phyloP scores from a whole-genome alignment of 805 yeast species.

The Torulaspora maleeae region DNA sequence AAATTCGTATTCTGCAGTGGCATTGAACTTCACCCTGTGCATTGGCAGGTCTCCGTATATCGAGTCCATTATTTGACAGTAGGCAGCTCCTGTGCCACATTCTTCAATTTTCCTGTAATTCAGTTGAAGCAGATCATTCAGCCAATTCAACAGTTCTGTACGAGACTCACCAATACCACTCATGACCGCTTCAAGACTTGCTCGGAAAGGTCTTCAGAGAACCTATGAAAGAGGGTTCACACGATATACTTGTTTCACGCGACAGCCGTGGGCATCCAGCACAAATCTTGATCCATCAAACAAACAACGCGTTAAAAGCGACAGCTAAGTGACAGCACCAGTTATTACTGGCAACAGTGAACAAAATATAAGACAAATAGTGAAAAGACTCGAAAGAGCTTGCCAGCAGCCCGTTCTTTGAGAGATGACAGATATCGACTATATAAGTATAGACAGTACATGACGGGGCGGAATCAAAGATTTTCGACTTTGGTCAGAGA shows the following conservation, averaged over 20 bases:
- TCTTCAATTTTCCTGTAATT: constrained; percentile 78
- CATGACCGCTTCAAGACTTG: background rate
- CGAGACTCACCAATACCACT: constrained; percentile 66
- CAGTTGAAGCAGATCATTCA: constrained; percentile 64
- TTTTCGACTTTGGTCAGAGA: constrained; percentile 27
- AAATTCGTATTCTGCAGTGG: constrained; percentile 68
- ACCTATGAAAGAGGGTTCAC: background rate
- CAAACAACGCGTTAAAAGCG: constrained; percentile 3
- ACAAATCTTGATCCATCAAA: background rate
- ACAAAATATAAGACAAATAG: no score
- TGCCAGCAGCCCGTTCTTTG: no score
- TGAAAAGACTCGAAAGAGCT: no score
- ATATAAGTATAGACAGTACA: no score
- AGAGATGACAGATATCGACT: no score
- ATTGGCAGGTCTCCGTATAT: constrained; percentile 80
- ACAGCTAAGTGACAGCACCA: background rate
- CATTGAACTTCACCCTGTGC: constrained; percentile 67
- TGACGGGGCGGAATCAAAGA: background rate
- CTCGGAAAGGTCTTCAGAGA: no score
- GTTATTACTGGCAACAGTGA: background rate
- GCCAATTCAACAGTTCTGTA: constrained; percentile 78
- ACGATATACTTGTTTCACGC: background rate
- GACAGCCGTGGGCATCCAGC: background rate
- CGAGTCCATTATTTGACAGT: constrained; percentile 86
- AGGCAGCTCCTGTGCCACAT: constrained; percentile 94